Conservation (phyloP, 805 yeast genomes). For the Candida insectorum region DNA sequence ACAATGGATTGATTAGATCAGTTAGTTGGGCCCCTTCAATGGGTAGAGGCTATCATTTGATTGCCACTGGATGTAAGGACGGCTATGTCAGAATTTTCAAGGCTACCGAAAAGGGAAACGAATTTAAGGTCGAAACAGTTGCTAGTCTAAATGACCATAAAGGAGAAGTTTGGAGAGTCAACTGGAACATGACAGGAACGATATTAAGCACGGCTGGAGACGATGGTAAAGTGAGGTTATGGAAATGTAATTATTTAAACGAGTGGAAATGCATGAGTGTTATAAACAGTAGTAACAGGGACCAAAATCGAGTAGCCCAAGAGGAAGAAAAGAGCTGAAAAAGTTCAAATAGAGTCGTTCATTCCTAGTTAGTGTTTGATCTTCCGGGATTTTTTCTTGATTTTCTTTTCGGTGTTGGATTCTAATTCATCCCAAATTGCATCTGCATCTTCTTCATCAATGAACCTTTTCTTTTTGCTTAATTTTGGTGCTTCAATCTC, state of each 20-base stretch:
- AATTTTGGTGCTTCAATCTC: conserved; percentile 19
- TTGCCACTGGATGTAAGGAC: conserved; percentile 96
- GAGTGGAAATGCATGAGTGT: conserved; percentile 92
- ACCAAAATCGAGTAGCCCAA: conserved; percentile 18
- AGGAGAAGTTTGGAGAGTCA: conserved; percentile 93
- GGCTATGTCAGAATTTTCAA: conserved; percentile 87
- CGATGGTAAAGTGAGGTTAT: conserved; percentile 85
- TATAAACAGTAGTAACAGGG: conserved; percentile 24
- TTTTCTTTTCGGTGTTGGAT: conserved; percentile 10
- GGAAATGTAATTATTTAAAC: conserved; percentile 85
- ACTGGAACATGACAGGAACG: conserved; percentile 94
- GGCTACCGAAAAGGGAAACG: conserved; percentile 45
- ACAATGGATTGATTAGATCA: conserved; percentile 79
- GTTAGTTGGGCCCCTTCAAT: conserved; percentile 96
- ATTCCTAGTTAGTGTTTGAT: no score
- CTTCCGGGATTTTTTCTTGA: conserved; percentile 24
- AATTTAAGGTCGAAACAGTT: conserved; percentile 51
- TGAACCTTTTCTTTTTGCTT: conserved; percentile 21
- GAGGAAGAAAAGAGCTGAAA: conserved; percentile 11
- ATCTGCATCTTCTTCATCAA: conserved; percentile 38
- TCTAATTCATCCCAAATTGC: conserved; percentile 40
- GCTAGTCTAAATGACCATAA: conserved; percentile 74
- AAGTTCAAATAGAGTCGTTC: background rate
- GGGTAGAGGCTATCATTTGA: conserved; percentile 82
- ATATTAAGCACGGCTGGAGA: conserved; percentile 92